These are phyloP conservation scores for Bacterosira constricta DNA, from an alignment of 108 stramenopile species.

Conservation along the genomic window DNA sequence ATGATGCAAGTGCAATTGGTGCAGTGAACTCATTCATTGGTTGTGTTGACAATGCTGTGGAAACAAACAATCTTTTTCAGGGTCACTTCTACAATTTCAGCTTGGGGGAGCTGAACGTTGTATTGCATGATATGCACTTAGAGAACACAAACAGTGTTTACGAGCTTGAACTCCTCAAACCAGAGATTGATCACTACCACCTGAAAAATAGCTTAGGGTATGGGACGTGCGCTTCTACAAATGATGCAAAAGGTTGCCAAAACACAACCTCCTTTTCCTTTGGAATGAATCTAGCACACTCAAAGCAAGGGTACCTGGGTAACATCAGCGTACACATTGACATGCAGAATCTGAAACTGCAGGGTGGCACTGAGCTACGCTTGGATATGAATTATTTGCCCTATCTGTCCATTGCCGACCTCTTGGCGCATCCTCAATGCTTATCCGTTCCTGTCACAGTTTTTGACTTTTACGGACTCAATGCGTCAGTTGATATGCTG, in stretches of 20 bases:
- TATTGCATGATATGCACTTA: slow-evolving; percentile 34
- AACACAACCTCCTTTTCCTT: slow-evolving; percentile 26
- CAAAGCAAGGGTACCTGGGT: slow-evolving; percentile 17
- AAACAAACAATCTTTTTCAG: slow-evolving; percentile 14
- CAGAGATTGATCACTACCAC: slow-evolving; percentile 53
- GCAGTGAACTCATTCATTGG: slow-evolving; percentile 53
- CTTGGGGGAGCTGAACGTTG: slow-evolving; percentile 16
- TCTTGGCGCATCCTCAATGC: slow-evolving; percentile 42
- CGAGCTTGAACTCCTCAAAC: slow-evolving; percentile 47
- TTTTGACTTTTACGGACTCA: slow-evolving; percentile 38
- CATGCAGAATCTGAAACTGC: slow-evolving; percentile 18
- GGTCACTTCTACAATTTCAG: slow-evolving; percentile 30
- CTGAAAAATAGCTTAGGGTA: slow-evolving; percentile 37
- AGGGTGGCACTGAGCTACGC: slow-evolving; percentile 42
- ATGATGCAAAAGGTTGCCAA: neutral
- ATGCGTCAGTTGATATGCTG: slow-evolving; percentile 61
- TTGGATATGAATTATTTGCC: slow-evolving; percentile 52
- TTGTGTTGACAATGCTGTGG: slow-evolving; percentile 35
- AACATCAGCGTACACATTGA: slow-evolving; percentile 20
- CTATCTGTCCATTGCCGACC: slow-evolving; percentile 23
- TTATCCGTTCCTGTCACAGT: slow-evolving; percentile 25
- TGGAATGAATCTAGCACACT: slow-evolving; percentile 32
- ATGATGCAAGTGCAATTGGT: slow-evolving; percentile 21
- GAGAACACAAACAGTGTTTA: slow-evolving; percentile 30
- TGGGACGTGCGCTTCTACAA: slow-evolving; percentile 16